phyloP scores from a whole-genome alignment of 495 filamentous ascomycete species.

The Tuber calosporum region DNA sequence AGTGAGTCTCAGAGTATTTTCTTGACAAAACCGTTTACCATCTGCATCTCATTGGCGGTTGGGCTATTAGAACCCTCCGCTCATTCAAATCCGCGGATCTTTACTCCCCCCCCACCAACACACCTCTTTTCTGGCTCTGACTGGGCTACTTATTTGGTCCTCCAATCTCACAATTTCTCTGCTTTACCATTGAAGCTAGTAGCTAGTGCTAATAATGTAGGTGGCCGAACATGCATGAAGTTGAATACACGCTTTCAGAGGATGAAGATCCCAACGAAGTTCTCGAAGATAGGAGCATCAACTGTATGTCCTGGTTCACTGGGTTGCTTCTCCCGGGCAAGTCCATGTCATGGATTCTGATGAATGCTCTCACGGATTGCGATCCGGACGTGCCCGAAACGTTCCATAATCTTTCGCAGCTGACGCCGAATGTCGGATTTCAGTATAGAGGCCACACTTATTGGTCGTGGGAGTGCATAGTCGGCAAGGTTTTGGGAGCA shows the following conservation, averaged over 20 bases:
- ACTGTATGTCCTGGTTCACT: slow-evolving; percentile 66
- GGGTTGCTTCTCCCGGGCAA: slow-evolving; percentile 62
- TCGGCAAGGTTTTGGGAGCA: slow-evolving; percentile 65
- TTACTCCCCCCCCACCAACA: slow-evolving; percentile 10
- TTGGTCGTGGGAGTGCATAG: slow-evolving; percentile 61
- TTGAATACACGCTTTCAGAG: slow-evolving; percentile 53
- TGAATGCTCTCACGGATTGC: slow-evolving; percentile 66
- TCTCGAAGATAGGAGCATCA: slow-evolving; percentile 55
- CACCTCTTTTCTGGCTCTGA: background rate
- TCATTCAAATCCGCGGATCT: slow-evolving; percentile 3
- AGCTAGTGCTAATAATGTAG: slow-evolving; percentile 19
- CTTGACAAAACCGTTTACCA: slow-evolving; percentile 15
- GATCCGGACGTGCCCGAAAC: slow-evolving; percentile 57
- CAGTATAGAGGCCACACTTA: slow-evolving; percentile 65
- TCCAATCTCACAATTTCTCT: background rate
- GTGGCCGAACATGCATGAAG: slow-evolving; percentile 62
- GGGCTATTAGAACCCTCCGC: slow-evolving; percentile 2
- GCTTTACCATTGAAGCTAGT: background rate
- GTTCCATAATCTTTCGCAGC: slow-evolving; percentile 55
- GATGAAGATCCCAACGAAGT: slow-evolving; percentile 49
- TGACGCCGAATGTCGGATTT: slow-evolving; percentile 59
- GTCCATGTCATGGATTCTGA: slow-evolving; percentile 62
- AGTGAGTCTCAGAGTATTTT: slow-evolving; percentile 41
- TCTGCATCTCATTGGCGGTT: slow-evolving; percentile 6
- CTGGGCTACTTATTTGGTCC: background rate